A percentile compares a stretch with the other conserved stretches of the same genome.
Conservation (phyloP, 2,329 filamentous ascomycete species). For the Talaromyces sp. region DNA sequence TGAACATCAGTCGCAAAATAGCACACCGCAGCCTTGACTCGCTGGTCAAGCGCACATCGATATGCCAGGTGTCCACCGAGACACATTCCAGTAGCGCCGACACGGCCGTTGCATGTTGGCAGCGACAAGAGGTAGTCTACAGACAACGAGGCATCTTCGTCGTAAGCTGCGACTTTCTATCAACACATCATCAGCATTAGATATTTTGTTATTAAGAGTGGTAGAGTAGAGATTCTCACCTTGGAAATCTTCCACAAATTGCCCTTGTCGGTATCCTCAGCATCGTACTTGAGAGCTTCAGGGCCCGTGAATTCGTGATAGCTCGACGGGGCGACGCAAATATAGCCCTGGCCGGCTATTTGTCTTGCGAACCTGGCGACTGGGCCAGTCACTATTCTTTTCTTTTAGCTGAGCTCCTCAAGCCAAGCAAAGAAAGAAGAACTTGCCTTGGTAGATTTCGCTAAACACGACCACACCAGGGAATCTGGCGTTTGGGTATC, state of each 20-base stretch:
- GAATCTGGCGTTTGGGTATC: slow-evolving; percentile 84
- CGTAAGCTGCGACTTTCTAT: slow-evolving; percentile 78
- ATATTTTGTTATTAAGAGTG: background rate
- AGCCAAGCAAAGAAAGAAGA: background rate
- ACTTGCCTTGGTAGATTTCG: slow-evolving; percentile 90
- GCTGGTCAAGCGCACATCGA: slow-evolving; percentile 66
- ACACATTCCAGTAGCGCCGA: slow-evolving; percentile 86
- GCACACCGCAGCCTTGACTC: slow-evolving; percentile 72
- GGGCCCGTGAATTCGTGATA: slow-evolving; percentile 93
- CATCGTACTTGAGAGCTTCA: slow-evolving; percentile 79
- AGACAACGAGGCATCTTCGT: slow-evolving; percentile 66
- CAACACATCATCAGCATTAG: background rate
- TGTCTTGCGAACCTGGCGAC: slow-evolving; percentile 85
- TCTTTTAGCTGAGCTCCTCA: background rate
- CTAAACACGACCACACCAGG: slow-evolving; percentile 85
- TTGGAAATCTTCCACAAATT: slow-evolving; percentile 84
- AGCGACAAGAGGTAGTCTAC: slow-evolving; percentile 68
- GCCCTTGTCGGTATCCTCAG: slow-evolving; percentile 77
- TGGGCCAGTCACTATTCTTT: slow-evolving; percentile 72
- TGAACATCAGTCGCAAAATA: slow-evolving; percentile 96
- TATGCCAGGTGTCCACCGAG: slow-evolving; percentile 84
- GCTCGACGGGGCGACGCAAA: slow-evolving; percentile 82
- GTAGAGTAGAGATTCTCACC: slow-evolving; percentile 37
- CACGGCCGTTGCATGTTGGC: slow-evolving; percentile 72
- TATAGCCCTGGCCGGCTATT: slow-evolving; percentile 89